A percentile compares a stretch with the other conserved stretches of the same genome.
Evolutionary conservation across 495 filamentous ascomycete genomes (phyloP).

Genomic region (Penicillium lividum): DNA sequence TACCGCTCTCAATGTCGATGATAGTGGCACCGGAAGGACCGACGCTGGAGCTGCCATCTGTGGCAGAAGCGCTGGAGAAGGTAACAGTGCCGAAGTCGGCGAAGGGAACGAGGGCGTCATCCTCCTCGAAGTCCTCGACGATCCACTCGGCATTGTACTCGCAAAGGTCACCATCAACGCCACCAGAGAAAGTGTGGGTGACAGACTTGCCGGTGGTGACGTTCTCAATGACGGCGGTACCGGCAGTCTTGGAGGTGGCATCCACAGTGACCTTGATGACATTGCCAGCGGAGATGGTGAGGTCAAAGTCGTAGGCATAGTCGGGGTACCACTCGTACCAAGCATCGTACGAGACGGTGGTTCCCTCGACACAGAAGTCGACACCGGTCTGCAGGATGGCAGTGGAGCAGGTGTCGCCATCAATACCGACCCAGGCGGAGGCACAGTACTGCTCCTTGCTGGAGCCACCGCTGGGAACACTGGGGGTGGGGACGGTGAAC

Average conservation of each 20-base stretch:
- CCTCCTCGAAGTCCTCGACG: constrained; percentile 56
- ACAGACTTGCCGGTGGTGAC: constrained; percentile 50
- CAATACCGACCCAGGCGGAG: constrained; percentile 62
- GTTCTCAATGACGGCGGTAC: constrained; percentile 54
- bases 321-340: constrained; percentile 66
- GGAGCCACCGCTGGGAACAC: constrained; percentile 38
- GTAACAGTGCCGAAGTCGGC: constrained; percentile 53
- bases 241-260: constrained; percentile 43
- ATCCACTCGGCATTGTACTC: constrained; percentile 61
- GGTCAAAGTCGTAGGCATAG: constrained; percentile 53
- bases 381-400: constrained; percentile 60
- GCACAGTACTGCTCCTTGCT: constrained; percentile 47
- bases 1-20: constrained; percentile 48
- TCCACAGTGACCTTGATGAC: constrained; percentile 53
- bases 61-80: constrained; percentile 42
- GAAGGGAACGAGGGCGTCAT: constrained; percentile 47
- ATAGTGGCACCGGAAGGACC: constrained; percentile 41
- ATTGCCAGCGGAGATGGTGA: constrained; percentile 53
- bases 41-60: constrained; percentile 20
- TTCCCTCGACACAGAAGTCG: constrained; percentile 47
- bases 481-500: constrained; percentile 53
- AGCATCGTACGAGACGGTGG: constrained; percentile 43
- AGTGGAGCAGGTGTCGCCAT: constrained; percentile 53
- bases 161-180: constrained; percentile 25
- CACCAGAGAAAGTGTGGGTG: constrained; percentile 45